A percentile compares a stretch with the other conserved stretches of the same genome.
Conservation (phyloP, 2,329 filamentous ascomycete species). For the Alternaria tenuissima region DNA sequence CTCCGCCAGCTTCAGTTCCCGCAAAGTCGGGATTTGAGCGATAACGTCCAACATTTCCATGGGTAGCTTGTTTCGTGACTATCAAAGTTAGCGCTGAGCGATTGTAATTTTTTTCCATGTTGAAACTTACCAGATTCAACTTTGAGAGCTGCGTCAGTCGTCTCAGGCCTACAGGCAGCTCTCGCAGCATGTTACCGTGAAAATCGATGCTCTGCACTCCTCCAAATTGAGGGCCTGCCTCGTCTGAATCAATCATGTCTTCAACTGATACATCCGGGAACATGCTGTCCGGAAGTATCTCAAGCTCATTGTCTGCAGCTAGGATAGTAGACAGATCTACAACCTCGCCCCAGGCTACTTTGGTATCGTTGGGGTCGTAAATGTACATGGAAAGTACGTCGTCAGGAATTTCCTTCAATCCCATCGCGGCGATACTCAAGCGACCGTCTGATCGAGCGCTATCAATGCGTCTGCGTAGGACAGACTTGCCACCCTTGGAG, state of each 20-base stretch:
- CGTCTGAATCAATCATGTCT: conserved; percentile 68
- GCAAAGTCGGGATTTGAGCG: conserved; percentile 73
- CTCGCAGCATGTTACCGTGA: conserved; percentile 80
- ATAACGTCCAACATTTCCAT: conserved; percentile 77
- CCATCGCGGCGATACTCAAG: conserved; percentile 87
- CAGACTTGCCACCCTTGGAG: conserved; percentile 68
- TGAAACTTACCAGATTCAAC: conserved; percentile 74
- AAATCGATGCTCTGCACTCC: conserved; percentile 83
- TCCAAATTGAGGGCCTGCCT: conserved; percentile 77
- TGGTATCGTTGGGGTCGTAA: conserved; percentile 68
- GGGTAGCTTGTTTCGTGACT: conserved; percentile 83
- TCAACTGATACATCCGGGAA: conserved; percentile 75
- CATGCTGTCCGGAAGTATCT: conserved; percentile 73
- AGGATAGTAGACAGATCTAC: conserved; percentile 86
- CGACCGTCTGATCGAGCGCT: conserved; percentile 78
- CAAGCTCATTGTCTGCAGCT: conserved; percentile 88
- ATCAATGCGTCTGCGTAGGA: conserved; percentile 76
- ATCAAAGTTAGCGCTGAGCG: conserved; percentile 9
- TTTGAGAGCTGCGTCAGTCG: conserved; percentile 77
- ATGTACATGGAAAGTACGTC: conserved; percentile 94
- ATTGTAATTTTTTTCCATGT: neutral
- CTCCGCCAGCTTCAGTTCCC: conserved; percentile 78
- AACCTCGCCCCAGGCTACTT: conserved; percentile 85
- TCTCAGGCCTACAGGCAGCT: conserved; percentile 78
- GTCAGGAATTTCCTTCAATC: conserved; percentile 77